Evolutionary conservation across 495 filamentous ascomycete species (phyloP).

Genomic region (Penicillium parvum): DNA sequence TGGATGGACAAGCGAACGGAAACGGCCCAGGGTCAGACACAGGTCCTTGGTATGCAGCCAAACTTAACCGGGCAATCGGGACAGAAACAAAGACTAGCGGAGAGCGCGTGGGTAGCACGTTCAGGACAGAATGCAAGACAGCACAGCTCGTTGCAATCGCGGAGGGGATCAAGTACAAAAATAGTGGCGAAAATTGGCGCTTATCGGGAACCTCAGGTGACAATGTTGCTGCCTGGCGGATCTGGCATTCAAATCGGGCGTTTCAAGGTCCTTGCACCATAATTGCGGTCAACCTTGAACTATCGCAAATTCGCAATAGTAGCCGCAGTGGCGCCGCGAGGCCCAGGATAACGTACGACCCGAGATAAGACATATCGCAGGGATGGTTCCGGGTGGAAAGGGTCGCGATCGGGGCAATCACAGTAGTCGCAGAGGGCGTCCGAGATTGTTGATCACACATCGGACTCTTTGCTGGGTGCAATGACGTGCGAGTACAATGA

Average conservation of each 20-base stretch:
- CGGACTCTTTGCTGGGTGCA: background rate
- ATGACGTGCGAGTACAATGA: no score
- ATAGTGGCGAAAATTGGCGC: conserved; percentile 23
- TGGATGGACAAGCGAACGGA: conserved; percentile 22
- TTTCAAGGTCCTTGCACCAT: conserved; percentile 6
- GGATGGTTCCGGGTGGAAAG: background rate
- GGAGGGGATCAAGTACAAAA: conserved; percentile 1
- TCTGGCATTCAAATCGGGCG: conserved; percentile 17
- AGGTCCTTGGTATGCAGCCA: conserved; percentile 9
- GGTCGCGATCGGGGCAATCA: conserved; percentile 1
- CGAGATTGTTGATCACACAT: background rate
- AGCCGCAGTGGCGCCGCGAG: background rate
- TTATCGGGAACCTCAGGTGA: conserved; percentile 28
- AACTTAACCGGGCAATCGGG: background rate
- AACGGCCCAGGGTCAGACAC: conserved; percentile 16
- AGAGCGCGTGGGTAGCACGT: background rate
- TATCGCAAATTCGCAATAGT: background rate
- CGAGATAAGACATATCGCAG: conserved; percentile 15
- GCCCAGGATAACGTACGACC: conserved; percentile 4
- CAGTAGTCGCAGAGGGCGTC: background rate
- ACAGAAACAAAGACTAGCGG: background rate
- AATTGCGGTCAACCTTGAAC: conserved; percentile 10
- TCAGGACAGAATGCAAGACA: background rate
- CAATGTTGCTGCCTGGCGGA: conserved; percentile 13
- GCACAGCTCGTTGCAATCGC: background rate